Percentiles rank a stretch among this genome's conserved stretches.
Conservation (phyloP, 1,284 basidiomycete species). For the Trichosporon asahii region DNA sequence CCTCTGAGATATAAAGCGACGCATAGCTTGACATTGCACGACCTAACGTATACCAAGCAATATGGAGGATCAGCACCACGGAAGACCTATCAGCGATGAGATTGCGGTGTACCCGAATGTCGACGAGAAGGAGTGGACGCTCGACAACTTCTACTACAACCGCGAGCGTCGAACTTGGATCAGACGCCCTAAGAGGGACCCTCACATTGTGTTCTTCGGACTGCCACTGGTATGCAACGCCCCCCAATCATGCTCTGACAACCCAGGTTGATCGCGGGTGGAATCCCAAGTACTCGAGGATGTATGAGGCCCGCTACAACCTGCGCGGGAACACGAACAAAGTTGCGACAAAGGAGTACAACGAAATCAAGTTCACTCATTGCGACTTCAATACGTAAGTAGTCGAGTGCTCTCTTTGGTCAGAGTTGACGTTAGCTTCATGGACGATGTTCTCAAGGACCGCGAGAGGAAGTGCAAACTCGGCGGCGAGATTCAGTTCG, state of each 20-base stretch:
- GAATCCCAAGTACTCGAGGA: not conserved
- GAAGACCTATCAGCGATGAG: no score
- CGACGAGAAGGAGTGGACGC: not conserved
- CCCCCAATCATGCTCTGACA: not conserved
- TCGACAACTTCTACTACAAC: not conserved
- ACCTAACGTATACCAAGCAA: no score
- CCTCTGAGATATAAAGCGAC: no score
- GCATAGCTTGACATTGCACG: no score
- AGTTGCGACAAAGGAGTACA: not conserved
- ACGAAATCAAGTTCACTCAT: not conserved
- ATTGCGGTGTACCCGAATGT: not conserved
- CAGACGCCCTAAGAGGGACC: not conserved
- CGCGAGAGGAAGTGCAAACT: no score
- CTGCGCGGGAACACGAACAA: not conserved
- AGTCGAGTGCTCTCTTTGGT: not conserved
- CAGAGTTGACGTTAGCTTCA: not conserved
- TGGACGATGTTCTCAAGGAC: not conserved
- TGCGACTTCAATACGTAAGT: not conserved
- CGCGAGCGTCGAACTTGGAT: not conserved
- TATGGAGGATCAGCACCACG: no score
- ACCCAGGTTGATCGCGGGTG: not conserved
- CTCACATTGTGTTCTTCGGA: not conserved
- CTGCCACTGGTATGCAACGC: no score
- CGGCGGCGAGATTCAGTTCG: no score
- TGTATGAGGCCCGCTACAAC: not conserved